Percentiles rank a stretch among this genome's conserved stretches.
These are phyloP conservation scores for Kondoa subrosea DNA, from an alignment of 768 basidiomycete species.

Conservation along the genomic window DNA sequence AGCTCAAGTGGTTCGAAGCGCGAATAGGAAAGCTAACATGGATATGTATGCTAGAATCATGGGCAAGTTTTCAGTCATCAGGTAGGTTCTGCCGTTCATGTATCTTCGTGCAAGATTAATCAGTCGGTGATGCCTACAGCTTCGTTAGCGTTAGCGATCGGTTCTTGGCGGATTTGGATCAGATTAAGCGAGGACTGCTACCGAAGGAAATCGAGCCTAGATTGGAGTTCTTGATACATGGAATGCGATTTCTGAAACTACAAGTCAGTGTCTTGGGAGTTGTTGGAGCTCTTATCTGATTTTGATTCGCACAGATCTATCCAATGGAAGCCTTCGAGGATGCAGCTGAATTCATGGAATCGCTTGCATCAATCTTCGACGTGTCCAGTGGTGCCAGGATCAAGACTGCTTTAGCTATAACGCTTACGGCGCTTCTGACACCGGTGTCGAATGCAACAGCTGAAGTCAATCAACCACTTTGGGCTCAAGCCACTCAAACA, in stretches of 20 bases:
- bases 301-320: constrained; percentile 51
- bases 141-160: constrained; percentile 87
- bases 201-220: constrained; percentile 63
- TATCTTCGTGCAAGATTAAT: not conserved
- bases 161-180: constrained; percentile 61
- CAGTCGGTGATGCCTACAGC: constrained; percentile 33
- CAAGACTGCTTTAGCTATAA: constrained; percentile 72
- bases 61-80: constrained; percentile 42
- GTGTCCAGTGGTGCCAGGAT: constrained; percentile 66
- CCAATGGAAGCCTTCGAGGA: constrained; percentile 85
- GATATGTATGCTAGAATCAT: constrained; percentile 70
- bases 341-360: constrained; percentile 75
- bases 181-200: constrained; percentile 56
- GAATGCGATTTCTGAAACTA: constrained; percentile 36
- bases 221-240: constrained; percentile 68
- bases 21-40: constrained; percentile 62
- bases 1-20: constrained; percentile 40
- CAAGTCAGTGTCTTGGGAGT: not conserved
- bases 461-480: constrained; percentile 85
- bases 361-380: constrained; percentile 62
- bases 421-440: constrained; percentile 57
- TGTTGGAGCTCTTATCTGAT: not conserved
- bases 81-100: not conserved
- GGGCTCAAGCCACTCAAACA: constrained; percentile 76
- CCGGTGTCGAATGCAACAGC: constrained; percentile 79